Base-by-base conservation (phyloP, 2,329 filamentous ascomycete genomes). In the Fusarium duplospermum region DNA sequence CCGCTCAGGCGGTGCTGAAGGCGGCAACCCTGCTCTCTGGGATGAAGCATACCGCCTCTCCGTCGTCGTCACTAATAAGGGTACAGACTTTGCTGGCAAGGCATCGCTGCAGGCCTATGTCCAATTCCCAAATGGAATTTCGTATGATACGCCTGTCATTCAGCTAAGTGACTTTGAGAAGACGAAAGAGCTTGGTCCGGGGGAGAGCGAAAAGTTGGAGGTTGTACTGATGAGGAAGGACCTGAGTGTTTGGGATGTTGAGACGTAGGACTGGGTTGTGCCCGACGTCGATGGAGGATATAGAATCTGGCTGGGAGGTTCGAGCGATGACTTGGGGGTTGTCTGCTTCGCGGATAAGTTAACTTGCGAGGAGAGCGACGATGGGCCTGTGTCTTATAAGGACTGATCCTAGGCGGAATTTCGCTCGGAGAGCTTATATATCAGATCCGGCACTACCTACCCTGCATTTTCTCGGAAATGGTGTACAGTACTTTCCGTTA, bases 161-260 rank as follows among this genome's bases (percentile, higher is more conserved):
- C 90, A 91, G n/a, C 85, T 95, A 22, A 88, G 93, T 16, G 92
- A 92, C 33, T 95, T 95, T 78, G 91, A 92, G 71, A 94, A 95
- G 84, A 84, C 93, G 3, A 64, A 70, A 14, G 80, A 83, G 29
- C 81, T 94, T 18, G 83, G 86, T 5, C 85, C 87, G 0, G 90
- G 89, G 0, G 84, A 90, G 78, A 87, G 81, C 4, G 81, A 82
- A 66, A 86, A 82, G 0, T 87, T 94, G 0, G 84, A 86, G 22
- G 86, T 94, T 75, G 82, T 84, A 1, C 75, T 94, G 65, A 93
- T 88, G 8, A 87, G 93, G 66, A 89, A 92, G 76, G 93, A 94
- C 78, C 66, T 94, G 64, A 94, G 92, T 73, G 92, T 93, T 54
- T 94, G 93, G 93, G 92, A 93, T 78, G 87, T 90, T 0, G 81